A percentile compares a stretch with the other conserved stretches of the same genome.
phyloP scores from a whole-genome alignment of 192 early-diverging fungal genomes.

The Coemansia biformis region DNA sequence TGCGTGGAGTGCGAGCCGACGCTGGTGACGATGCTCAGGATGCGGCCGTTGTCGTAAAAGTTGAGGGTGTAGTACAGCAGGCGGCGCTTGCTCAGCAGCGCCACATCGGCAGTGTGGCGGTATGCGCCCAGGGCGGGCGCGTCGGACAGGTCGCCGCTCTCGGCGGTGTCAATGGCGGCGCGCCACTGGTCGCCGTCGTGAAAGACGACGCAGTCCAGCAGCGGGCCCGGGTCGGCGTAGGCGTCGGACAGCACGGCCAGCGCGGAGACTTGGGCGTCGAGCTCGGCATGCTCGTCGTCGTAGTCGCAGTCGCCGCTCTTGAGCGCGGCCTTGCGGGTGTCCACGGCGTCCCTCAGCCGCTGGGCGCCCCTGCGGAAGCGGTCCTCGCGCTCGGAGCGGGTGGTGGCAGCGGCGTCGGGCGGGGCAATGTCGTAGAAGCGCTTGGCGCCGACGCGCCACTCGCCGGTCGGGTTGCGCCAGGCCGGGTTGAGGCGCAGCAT shows the following conservation, averaged over 20 bases:
- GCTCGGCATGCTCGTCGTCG: constrained; percentile 35
- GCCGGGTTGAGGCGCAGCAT: constrained; percentile 60
- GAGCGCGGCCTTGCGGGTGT: constrained; percentile 16
- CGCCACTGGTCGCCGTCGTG: constrained; percentile 87
- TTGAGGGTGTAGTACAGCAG: constrained; percentile 87
- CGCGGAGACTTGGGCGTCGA: constrained; percentile 55
- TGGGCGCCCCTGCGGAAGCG: constrained; percentile 34
- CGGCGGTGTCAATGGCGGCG: constrained; percentile 71
- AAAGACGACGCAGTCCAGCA: constrained; percentile 80
- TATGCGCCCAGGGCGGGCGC: constrained; percentile 68
- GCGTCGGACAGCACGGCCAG: constrained; percentile 55
- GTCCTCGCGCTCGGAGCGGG: constrained; percentile 51
- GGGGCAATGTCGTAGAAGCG: constrained; percentile 72
- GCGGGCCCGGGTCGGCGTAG: constrained; percentile 73
- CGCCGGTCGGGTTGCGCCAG: constrained; percentile 77
- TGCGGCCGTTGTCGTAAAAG: constrained; percentile 80
- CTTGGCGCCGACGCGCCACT: constrained; percentile 83
- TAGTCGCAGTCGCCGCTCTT: constrained; percentile 9
- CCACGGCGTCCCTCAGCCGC: constrained; percentile 17
- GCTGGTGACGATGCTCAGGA: constrained; percentile 75
- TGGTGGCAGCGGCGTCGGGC: constrained; percentile 27
- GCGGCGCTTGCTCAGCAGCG: constrained; percentile 68
- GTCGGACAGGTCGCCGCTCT: constrained; percentile 67
- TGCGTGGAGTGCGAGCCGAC: constrained; percentile 89
- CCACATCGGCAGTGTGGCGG: constrained; percentile 64